Percentiles rank a stretch among this genome's conserved stretches.
Conservation (phyloP, 2,329 filamentous ascomycete species). For the Thelonectria rubi region DNA sequence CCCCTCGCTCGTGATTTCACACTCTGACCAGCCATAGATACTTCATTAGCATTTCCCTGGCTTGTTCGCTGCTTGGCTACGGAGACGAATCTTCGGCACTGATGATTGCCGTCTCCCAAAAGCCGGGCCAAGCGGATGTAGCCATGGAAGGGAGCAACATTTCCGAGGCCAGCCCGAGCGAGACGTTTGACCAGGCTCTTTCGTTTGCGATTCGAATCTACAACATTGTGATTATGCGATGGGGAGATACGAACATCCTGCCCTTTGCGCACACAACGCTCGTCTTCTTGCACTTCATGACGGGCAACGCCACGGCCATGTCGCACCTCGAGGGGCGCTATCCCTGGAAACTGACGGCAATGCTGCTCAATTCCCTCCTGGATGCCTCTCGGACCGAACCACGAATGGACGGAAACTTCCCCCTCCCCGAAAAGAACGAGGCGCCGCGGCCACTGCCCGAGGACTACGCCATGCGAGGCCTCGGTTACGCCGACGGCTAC, state of each 20-base stretch:
- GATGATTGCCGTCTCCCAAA: slow-evolving; percentile 50
- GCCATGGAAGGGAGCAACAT: slow-evolving; percentile 39
- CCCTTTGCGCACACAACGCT: slow-evolving; percentile 71
- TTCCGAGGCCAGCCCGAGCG: slow-evolving; percentile 34
- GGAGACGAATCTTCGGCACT: slow-evolving; percentile 56
- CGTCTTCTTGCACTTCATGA: slow-evolving; percentile 63
- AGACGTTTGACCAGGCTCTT: slow-evolving; percentile 49
- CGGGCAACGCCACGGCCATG: slow-evolving; percentile 53
- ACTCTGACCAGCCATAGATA: slow-evolving; percentile 39
- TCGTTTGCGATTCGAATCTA: slow-evolving; percentile 56
- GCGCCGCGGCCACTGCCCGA: slow-evolving; percentile 69
- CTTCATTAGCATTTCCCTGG: slow-evolving; percentile 45
- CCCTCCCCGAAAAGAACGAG: slow-evolving; percentile 53
- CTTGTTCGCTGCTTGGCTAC: slow-evolving; percentile 48
- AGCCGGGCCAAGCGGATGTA: slow-evolving; percentile 40
- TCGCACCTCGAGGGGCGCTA: slow-evolving; percentile 53
- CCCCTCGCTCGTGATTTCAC: background rate
- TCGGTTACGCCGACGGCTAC: slow-evolving; percentile 68
- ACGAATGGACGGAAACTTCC: slow-evolving; percentile 58
- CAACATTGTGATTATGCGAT: slow-evolving; percentile 58
- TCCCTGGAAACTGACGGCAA: slow-evolving; percentile 60
- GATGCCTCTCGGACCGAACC: slow-evolving; percentile 40
- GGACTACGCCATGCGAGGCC: slow-evolving; percentile 72
- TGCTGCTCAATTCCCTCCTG: slow-evolving; percentile 51
- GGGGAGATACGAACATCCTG: slow-evolving; percentile 66